Evolutionary conservation across 2,329 filamentous ascomycete genomes (phyloP).

Genomic region (Monilinia aucupariae): DNA sequence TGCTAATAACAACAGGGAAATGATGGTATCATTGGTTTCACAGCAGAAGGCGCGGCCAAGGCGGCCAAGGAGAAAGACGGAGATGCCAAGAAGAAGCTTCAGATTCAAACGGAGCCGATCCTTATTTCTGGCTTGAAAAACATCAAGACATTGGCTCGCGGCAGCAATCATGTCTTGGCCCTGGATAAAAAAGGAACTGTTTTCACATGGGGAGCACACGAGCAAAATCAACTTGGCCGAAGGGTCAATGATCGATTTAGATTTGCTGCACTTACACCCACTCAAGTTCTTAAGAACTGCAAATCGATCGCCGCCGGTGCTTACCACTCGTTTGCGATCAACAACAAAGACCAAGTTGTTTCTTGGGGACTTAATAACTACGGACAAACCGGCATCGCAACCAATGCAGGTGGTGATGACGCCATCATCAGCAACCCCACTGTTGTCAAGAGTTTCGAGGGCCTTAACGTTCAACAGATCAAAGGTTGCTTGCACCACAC

Average conservation of each 20-base stretch:
- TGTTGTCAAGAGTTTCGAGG: not conserved
- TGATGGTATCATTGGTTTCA: constrained; percentile 57
- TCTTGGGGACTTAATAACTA: constrained; percentile 87
- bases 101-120: constrained; percentile 36
- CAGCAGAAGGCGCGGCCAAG: not conserved
- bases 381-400: constrained; percentile 66
- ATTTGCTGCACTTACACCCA: constrained; percentile 28
- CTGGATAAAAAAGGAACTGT: constrained; percentile 54
- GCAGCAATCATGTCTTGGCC: constrained; percentile 55
- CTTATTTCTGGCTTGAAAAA: constrained; percentile 54
- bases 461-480: constrained; percentile 39
- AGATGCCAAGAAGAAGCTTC: constrained; percentile 23
- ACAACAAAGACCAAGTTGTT: constrained; percentile 63
- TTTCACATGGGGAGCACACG: constrained; percentile 59
- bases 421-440: constrained; percentile 48
- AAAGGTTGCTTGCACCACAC: constrained; percentile 74
- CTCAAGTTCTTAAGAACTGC: constrained; percentile 33
- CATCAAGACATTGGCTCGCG: constrained; percentile 48
- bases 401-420: constrained; percentile 60
- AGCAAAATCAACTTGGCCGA: constrained; percentile 64
- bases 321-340: constrained; percentile 76
- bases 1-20: constrained; percentile 45
- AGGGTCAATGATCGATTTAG: constrained; percentile 32
- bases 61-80: not conserved
- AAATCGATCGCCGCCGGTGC: constrained; percentile 48